Percentiles rank a stretch among this genome's conserved stretches.
These are phyloP conservation scores for Coniochaeta prunicola DNA, from an alignment of 2,329 filamentous ascomycete species.

Conservation along the genomic window DNA sequence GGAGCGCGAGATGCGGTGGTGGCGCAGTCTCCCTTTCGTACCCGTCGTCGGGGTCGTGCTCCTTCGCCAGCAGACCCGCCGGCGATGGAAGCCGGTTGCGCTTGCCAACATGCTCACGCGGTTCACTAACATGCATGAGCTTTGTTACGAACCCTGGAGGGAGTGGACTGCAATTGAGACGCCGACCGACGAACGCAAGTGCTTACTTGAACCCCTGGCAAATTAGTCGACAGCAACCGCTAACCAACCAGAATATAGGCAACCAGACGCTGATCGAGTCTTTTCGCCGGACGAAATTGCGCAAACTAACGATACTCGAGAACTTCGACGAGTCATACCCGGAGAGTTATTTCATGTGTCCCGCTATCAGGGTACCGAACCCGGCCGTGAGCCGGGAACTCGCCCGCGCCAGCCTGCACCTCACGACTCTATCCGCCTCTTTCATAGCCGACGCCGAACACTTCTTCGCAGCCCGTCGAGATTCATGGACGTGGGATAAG, in stretches of 20 bases:
- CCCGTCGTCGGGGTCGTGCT: constrained; percentile 20
- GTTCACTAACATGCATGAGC: constrained; percentile 19
- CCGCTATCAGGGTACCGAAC: constrained; percentile 10
- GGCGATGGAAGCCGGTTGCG: constrained; percentile 18
- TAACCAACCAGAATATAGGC: not conserved
- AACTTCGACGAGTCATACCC: constrained; percentile 23
- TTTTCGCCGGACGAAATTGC: not conserved
- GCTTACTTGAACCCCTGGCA: constrained; percentile 3
- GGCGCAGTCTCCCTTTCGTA: constrained; percentile 15
- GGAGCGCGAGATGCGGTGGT: constrained; percentile 15
- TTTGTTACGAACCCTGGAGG: constrained; percentile 23
- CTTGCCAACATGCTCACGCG: constrained; percentile 19
- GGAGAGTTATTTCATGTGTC: constrained; percentile 6
- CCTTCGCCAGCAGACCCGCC: constrained; percentile 21
- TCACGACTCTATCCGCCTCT: constrained; percentile 19
- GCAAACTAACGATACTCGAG: constrained; percentile 15
- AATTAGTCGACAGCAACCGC: not conserved
- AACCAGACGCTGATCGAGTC: constrained; percentile 1
- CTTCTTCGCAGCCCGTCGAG: constrained; percentile 17
- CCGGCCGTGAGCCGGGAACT: constrained; percentile 13
- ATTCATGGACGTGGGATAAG: constrained; percentile 18
- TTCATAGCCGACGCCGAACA: constrained; percentile 20
- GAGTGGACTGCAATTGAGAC: constrained; percentile 14
- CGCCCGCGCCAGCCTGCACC: constrained; percentile 15
- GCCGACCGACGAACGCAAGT: constrained; percentile 5